Percentiles rank a stretch among this genome's conserved stretches.
phyloP scores from a whole-genome alignment of 1,139 yeast species.

The Suhomyces choctaworum region DNA sequence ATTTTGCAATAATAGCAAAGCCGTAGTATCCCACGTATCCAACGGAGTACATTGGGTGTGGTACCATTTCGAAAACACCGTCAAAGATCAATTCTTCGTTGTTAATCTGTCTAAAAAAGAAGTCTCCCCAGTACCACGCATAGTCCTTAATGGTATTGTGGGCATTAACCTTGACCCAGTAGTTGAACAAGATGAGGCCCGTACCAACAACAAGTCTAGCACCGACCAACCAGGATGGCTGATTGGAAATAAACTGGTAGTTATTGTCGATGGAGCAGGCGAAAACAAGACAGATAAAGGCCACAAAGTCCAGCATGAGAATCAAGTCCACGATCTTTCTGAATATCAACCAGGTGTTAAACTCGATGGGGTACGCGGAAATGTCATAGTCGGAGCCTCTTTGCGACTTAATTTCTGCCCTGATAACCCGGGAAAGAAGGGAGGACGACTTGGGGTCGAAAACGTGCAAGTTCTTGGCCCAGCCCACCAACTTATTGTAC shows the following conservation, averaged over 20 bases:
- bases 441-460: slow-evolving; percentile 32
- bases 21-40: slow-evolving; percentile 91
- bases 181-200: slow-evolving; percentile 62
- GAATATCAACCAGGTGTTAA: slow-evolving; percentile 81
- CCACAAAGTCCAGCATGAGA: slow-evolving; percentile 82
- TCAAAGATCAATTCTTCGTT: slow-evolving; percentile 80
- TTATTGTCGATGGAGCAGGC: slow-evolving; percentile 50
- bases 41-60: slow-evolving; percentile 92
- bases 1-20: slow-evolving; percentile 73
- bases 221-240: slow-evolving; percentile 37
- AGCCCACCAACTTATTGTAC: slow-evolving; percentile 52
- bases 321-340: slow-evolving; percentile 80
- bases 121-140: slow-evolving; percentile 97
- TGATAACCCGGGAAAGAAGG: slow-evolving; percentile 44
- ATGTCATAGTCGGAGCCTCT: slow-evolving; percentile 57
- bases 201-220: slow-evolving; percentile 46
- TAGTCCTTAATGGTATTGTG: slow-evolving; percentile 87
- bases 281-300: slow-evolving; percentile 69
- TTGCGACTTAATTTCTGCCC: slow-evolving; percentile 53
- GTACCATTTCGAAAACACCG: slow-evolving; percentile 89
- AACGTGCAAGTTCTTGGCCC: slow-evolving; percentile 50
- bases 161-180: slow-evolving; percentile 88
- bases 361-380: slow-evolving; percentile 63
- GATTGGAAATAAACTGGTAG: slow-evolving; percentile 40
- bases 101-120: slow-evolving; percentile 76